Evolutionary conservation across 2,329 filamentous ascomycete species (phyloP), one percentile per base, ranked within the genome.

Genomic region (Thelonectria olida): DNA sequence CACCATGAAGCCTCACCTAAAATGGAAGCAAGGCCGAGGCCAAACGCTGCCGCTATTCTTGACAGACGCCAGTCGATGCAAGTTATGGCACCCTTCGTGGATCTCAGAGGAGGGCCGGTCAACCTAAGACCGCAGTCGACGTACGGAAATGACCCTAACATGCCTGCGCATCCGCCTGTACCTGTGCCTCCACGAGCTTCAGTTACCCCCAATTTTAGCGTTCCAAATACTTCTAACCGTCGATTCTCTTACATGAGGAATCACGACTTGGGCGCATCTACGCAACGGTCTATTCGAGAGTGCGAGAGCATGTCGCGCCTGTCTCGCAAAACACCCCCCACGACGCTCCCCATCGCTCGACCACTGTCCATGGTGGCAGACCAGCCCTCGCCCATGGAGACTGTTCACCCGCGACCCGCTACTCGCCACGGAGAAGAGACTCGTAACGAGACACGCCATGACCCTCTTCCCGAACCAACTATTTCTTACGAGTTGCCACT

Each of bases 341-440:
- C 82, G 1, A 77, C 81, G 0, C 72, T 86, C 38, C 74, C 79
- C 23, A 79, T 82, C 60, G 80, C 84, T 2, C 79, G 84, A 6
- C 83, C 84, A 2, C 73, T 87, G 9, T 88, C 85, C 1, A 80
- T 85, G 47, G 84, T 87, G 2, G 74, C 81, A 52, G 85, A 88
- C 59, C 80, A 85, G 45, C 83, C 84, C 0, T 85, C 84, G 0
- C 70, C 70, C 3, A 65, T 72, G 68, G 68, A 71, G 15, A 70
- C 71, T 9, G 61, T 70, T 10, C 65, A 72, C 2, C 68, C 73
- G 22, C 67, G 75, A 17, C 74, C 76, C 19, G 72, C 72, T 7
- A 77, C 70, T 7, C 68, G 69, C 2, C 70, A 72, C 10, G 70
- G 70, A 17, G 68, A 70, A 28, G 69, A 72, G 23, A 68, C 61